phyloP scores from a whole-genome alignment of 805 yeast species.

The Cyberlindnera maritima region DNA sequence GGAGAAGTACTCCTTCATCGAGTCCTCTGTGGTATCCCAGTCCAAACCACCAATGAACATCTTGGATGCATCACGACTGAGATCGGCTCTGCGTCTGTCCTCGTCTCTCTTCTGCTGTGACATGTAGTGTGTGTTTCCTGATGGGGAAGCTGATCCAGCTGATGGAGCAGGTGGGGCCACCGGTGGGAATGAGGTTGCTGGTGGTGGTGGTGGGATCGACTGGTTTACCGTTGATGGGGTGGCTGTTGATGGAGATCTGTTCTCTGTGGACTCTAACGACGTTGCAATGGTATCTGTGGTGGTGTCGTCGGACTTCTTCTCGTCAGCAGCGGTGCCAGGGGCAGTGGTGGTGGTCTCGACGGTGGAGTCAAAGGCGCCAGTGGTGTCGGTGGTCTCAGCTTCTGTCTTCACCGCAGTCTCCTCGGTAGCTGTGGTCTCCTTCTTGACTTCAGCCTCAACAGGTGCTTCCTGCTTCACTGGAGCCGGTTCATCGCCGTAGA shows the following conservation, averaged over 20 bases:
- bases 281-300: not conserved
- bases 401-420: not conserved
- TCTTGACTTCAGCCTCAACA: conserved; percentile 5
- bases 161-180: not conserved
- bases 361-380: not conserved
- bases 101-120: conserved; percentile 5
- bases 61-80: conserved; percentile 75
- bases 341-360: not conserved
- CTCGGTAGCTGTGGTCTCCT: not conserved
- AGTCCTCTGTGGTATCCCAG: conserved; percentile 96
- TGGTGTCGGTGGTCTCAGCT: not conserved
- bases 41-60: conserved; percentile 96
- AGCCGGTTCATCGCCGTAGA: conserved; percentile 47
- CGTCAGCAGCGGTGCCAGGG: not conserved
- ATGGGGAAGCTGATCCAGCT: not conserved
- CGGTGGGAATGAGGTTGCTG: not conserved
- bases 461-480: conserved; percentile 23
- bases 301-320: not conserved
- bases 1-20: conserved; percentile 74
- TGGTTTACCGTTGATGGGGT: not conserved
- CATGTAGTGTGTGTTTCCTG: conserved; percentile 5
- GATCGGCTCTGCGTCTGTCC: conserved; percentile 41
- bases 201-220: not conserved
- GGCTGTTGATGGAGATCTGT: not conserved
- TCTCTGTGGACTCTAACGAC: not conserved